These are phyloP conservation scores for Cadophora luteo-olivacea DNA, from an alignment of 2,329 filamentous ascomycete species.

Conservation along the genomic window DNA sequence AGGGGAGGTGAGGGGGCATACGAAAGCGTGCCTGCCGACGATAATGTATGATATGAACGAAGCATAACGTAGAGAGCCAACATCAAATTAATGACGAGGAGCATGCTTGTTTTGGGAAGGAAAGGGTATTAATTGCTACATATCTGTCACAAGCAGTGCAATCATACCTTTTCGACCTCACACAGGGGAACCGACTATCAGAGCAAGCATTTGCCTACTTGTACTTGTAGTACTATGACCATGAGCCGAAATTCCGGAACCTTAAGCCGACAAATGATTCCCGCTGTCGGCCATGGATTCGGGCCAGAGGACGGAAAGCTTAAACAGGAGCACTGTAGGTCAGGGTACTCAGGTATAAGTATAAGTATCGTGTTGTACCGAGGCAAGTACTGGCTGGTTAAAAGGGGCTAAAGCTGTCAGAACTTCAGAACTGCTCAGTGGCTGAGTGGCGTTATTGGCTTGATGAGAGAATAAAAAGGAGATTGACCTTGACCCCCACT, in stretches of 20 bases:
- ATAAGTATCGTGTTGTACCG: not conserved
- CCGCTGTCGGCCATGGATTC: not conserved
- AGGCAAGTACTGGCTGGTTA: not conserved
- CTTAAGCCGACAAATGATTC: not conserved
- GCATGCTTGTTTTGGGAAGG: not conserved
- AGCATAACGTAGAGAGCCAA: not conserved
- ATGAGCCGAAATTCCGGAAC: not conserved
- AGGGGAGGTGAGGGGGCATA: conserved; percentile 36
- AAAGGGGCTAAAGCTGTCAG: not conserved
- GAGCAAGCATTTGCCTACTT: no score
- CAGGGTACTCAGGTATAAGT: not conserved
- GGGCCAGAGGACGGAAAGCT: not conserved
- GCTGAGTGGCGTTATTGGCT: no score
- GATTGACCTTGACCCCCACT: not conserved
- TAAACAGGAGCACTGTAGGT: no score
- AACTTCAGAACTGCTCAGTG: no score
- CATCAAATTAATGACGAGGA: conserved; percentile 2
- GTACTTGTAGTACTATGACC: no score
- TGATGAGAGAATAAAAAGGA: not conserved
- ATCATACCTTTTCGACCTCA: no score
- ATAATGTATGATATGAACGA: conserved; percentile 36
- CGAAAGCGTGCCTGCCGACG: conserved; percentile 41
- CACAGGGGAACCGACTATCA: no score
- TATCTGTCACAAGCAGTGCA: no score
- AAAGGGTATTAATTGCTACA: no score